A percentile compares a stretch with the other conserved stretches of the same genome.
Conservation (phyloP, 2,329 filamentous ascomycete species). For the Exutisphaerella laricina region DNA sequence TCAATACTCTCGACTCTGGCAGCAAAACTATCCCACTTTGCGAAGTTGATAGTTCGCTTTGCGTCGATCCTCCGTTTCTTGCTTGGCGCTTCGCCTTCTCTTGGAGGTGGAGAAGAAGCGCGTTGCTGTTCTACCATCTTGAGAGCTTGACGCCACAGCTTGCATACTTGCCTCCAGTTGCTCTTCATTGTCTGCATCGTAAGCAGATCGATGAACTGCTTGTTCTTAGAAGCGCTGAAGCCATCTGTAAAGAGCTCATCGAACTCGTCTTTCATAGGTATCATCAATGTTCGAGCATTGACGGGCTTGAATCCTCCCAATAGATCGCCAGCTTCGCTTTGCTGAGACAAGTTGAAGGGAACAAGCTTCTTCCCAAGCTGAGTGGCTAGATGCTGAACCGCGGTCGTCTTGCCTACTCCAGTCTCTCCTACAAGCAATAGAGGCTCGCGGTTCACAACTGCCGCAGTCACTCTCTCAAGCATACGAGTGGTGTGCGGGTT, state of each 20-base stretch:
- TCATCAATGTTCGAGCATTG: conserved; percentile 77
- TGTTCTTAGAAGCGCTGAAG: conserved; percentile 82
- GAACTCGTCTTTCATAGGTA: conserved; percentile 90
- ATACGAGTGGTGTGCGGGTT: conserved; percentile 79
- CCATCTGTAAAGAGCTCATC: conserved; percentile 82
- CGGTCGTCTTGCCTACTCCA: conserved; percentile 95
- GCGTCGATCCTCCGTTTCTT: conserved; percentile 66
- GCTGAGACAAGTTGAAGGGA: conserved; percentile 93
- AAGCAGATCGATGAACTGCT: conserved; percentile 76
- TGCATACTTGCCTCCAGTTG: conserved; percentile 82
- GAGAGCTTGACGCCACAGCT: conserved; percentile 81
- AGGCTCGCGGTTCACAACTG: conserved; percentile 78
- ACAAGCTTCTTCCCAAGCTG: conserved; percentile 79
- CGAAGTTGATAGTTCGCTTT: conserved; percentile 41
- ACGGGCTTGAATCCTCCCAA: conserved; percentile 96
- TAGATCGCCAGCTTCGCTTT: conserved; percentile 94
- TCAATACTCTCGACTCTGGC: conserved; percentile 71
- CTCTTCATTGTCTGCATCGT: conserved; percentile 72
- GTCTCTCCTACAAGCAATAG: conserved; percentile 96
- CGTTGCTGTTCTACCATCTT: conserved; percentile 67
- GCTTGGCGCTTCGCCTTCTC: conserved; percentile 53
- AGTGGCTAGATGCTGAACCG: conserved; percentile 85
- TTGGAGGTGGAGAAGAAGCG: conserved; percentile 43
- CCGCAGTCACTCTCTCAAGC: conserved; percentile 81
- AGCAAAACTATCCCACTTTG: conserved; percentile 76